Base-by-base conservation (phyloP, 495 filamentous ascomycete species). In the Neurospora tetrasperma region DNA sequence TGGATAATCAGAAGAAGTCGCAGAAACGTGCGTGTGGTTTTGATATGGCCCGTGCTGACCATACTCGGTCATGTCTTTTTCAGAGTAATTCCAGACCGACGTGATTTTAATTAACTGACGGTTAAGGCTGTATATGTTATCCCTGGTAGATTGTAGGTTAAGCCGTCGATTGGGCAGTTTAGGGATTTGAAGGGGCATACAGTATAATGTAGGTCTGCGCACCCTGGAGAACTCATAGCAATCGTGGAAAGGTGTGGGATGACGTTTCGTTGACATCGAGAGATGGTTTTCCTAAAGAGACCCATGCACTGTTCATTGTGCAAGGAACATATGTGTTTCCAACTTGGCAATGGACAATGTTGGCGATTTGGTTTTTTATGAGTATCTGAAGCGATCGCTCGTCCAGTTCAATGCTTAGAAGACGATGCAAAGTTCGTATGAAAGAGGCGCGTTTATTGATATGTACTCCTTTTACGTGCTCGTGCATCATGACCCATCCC, bases 361-460 rank as follows among this genome's bases (percentile, higher is more conserved):
- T 14, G 27, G 54, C 3, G 7, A 31, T 31, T 59, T 18, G 18
- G 6, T 1, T 2, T 66, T 10, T 35, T 7, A 35, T 35, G 23
- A 16, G 14, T 5, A 66, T 35, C 14, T 16, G 14, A 11, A 35
- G 14, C 20, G 54, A 66, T 10, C 18, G 54, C 14, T 38, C 27
- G 23, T 66, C 54, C 1, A 31, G 2, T 16, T 35, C 7, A 6
- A 35, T 18, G 27, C 6, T 18, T 18, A 35, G 11, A 35, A 2
- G 23, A 62, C 23, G 54, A 72, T 75, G 76, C 71, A 54, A 62
- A 44, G 68, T 70, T 71, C 12, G 12, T 35, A 71, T 44, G n/a
- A 27, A 27, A 54, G 23, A 54, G 41, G 42, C 23, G 40, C 27
- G 41, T 42, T 54, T 54, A 71, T 42, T 35, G 70, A 18, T 12